A percentile compares a stretch with the other conserved stretches of the same genome.
Conservation (phyloP, 2,329 filamentous ascomycete species). For the Aspergillus ruber region DNA sequence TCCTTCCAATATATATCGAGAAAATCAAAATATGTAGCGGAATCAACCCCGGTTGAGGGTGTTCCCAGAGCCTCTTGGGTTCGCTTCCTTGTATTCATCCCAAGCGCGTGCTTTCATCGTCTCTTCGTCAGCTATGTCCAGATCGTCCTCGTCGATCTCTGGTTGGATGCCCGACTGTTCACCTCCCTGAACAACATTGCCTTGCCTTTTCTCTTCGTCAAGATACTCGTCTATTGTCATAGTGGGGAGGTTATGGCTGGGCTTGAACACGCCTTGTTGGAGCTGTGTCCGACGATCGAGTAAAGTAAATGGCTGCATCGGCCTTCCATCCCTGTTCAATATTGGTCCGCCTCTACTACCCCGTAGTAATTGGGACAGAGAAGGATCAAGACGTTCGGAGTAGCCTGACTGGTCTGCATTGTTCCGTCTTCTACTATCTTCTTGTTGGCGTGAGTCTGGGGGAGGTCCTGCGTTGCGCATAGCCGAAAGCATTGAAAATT, state of each 20-base stretch:
- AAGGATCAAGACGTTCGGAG: conserved; percentile 67
- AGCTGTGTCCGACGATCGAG: conserved; percentile 70
- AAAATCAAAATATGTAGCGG: neutral
- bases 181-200: conserved; percentile 86
- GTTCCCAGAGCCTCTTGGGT: conserved; percentile 60
- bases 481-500: conserved; percentile 72
- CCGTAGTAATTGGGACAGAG: conserved; percentile 46
- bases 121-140: conserved; percentile 79
- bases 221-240: conserved; percentile 98
- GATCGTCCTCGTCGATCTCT: conserved; percentile 81
- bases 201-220: conserved; percentile 77
- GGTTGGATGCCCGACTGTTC: conserved; percentile 62
- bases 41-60: conserved; percentile 43
- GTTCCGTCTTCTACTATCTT: conserved; percentile 39
- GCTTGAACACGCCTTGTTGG: conserved; percentile 73
- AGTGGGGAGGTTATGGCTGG: conserved; percentile 88
- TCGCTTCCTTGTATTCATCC: conserved; percentile 91
- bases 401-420: conserved; percentile 52
- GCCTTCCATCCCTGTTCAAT: conserved; percentile 71
- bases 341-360: conserved; percentile 59
- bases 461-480: conserved; percentile 51
- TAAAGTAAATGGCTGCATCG: conserved; percentile 84
- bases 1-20: neutral
- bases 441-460: conserved; percentile 24
- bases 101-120: conserved; percentile 90